A percentile compares a stretch with the other conserved stretches of the same genome.
These are phyloP conservation scores for Colletotrichum scovillei DNA, from an alignment of 2,329 filamentous ascomycete genomes.

Conservation along the genomic window DNA sequence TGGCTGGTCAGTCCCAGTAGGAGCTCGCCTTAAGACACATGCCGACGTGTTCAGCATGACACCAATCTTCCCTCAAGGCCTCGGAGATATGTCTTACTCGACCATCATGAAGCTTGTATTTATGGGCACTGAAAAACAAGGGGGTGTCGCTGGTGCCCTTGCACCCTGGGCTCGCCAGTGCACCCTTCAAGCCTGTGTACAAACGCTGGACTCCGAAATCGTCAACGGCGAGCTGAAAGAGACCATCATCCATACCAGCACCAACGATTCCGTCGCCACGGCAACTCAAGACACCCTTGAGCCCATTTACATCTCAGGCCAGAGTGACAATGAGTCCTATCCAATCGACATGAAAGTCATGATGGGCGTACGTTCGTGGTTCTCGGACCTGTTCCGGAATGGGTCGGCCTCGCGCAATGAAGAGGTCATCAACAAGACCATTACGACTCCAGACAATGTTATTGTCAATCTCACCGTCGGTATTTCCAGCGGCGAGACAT, in stretches of 20 bases:
- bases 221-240: slow-evolving; percentile 43
- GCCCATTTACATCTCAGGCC: slow-evolving; percentile 38
- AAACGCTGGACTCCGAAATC: slow-evolving; percentile 42
- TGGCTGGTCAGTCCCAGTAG: slow-evolving; percentile 45
- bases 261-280: slow-evolving; percentile 43
- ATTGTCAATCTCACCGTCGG: slow-evolving; percentile 47
- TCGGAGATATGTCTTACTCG: slow-evolving; percentile 43
- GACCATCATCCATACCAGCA: slow-evolving; percentile 33
- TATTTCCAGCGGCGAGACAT: slow-evolving; percentile 45
- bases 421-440: slow-evolving; percentile 41
- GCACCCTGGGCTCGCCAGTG: slow-evolving; percentile 47
- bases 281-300: slow-evolving; percentile 22
- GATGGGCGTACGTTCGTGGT: slow-evolving; percentile 46
- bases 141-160: slow-evolving; percentile 38
- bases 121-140: slow-evolving; percentile 45
- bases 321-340: slow-evolving; percentile 36
- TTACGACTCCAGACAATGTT: slow-evolving; percentile 40
- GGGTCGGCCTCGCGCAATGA: slow-evolving; percentile 43
- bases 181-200: slow-evolving; percentile 43
- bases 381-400: slow-evolving; percentile 42
- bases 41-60: slow-evolving; percentile 48
- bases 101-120: slow-evolving; percentile 47
- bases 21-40: slow-evolving; percentile 39
- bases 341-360: slow-evolving; percentile 42
- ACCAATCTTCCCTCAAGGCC: slow-evolving; percentile 40